These are phyloP conservation scores for Larix kaempferi DNA, from an alignment of 75 land plant genomes.

Conservation along the genomic window DNA sequence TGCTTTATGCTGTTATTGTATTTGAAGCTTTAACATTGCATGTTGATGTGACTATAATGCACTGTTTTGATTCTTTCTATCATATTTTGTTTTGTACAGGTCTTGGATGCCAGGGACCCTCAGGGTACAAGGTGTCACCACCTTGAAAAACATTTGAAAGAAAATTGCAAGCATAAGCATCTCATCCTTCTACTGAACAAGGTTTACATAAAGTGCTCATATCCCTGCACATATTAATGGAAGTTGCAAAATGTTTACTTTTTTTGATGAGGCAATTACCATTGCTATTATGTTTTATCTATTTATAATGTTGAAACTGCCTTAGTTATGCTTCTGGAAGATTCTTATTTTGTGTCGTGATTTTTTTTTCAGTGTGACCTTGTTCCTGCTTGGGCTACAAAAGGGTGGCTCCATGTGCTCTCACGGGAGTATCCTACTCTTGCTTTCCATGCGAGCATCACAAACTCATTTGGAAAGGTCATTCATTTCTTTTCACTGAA, in stretches of 20 bases:
- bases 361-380: slow-evolving; percentile 78
- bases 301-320: neutral
- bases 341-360: neutral
- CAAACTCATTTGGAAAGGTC: slow-evolving; percentile 95
- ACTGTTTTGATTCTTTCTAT: neutral
- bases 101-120: slow-evolving; percentile 96
- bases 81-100: slow-evolving; percentile 37
- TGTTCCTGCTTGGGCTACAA: slow-evolving; percentile 96
- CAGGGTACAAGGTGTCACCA: slow-evolving; percentile 91
- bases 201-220: slow-evolving; percentile 32
- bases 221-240: neutral
- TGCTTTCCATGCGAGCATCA: slow-evolving; percentile 98
- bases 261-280: neutral
- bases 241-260: neutral
- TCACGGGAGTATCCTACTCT: slow-evolving; percentile 95
- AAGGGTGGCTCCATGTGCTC: slow-evolving; percentile 88
- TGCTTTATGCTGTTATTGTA: neutral
- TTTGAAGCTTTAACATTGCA: neutral
- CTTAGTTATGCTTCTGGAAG: neutral
- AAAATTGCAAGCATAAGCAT: slow-evolving; percentile 93
- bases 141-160: slow-evolving; percentile 87
- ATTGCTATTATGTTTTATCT: neutral
- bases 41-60: neutral
- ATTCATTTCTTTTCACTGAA: neutral
- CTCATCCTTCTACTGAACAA: slow-evolving; percentile 86